Base-by-base conservation (phyloP, 164 flowering plant species). In the Chimonanthus praecox region DNA sequence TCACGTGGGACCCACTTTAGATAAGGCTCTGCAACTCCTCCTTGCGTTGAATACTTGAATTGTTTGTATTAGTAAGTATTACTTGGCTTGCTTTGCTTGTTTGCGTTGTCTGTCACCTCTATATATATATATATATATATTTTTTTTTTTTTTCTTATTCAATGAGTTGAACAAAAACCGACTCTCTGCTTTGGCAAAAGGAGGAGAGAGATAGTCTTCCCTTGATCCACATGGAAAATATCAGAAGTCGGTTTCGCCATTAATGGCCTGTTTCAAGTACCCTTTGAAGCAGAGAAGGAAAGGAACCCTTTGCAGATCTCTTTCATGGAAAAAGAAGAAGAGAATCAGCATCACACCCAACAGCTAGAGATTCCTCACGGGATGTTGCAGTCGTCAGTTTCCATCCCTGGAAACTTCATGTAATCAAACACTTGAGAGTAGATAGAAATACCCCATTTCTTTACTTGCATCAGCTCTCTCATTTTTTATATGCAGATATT, bases 371-470 rank as follows among this genome's bases (percentile, higher is more conserved):
- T 87, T 73, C 79, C 90, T 8, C 84, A 76, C 66, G 89, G 84
- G 73, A 88, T 88, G 87, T 87, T 88, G 87, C 92, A 87, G 43
- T 71, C 69, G 58, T 64, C 92, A 72, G 80, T 89, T 69, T 73
- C 82, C 43, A 61, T 78, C 58, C 88, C 83, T 50, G 82, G 75
- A 67, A 84, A 81, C 74, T 88, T 84, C 94, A 87, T 90, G 97
- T 92, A 88, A 88, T 73, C 62, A 2, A 50, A 62, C n/a, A 13
- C 20, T 18, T 21, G 49, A 50, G 10, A 66, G 58, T 44, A 64
- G 60, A 64, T 10, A 43, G n/a, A 65, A 20, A 51, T 33, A 33
- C 1, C 60, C 48, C 47, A 44, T 33, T 50, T 63, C 18, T 20
- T 72, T 7, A 33, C 33, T 33, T n/a, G 65, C 33, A 4, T 62